Evolutionary conservation across 441 rosid species (phyloP).

Genomic region (Eutrema salsugineum): DNA sequence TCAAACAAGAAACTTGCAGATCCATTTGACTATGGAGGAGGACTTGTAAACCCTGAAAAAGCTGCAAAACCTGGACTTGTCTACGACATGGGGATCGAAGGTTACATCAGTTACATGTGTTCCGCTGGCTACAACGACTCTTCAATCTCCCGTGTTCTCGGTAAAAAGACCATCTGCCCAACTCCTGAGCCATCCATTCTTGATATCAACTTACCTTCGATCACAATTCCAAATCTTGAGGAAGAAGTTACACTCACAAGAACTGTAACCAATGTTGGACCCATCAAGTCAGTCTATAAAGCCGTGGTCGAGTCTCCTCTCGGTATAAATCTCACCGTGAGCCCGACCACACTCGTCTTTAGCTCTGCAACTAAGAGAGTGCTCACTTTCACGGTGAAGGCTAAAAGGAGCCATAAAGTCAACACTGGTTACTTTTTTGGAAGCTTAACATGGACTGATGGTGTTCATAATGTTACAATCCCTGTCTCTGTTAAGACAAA

Average conservation of each 20-base stretch:
- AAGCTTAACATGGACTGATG: conserved; percentile 29
- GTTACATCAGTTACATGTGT: conserved; percentile 40
- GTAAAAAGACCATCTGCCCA: conserved; percentile 18
- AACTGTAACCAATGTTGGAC: conserved; percentile 43
- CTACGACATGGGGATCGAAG: conserved; percentile 34
- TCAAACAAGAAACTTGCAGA: conserved; percentile 39
- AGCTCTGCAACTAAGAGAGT: neutral
- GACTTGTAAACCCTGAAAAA: conserved; percentile 49
- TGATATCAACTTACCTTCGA: conserved; percentile 51
- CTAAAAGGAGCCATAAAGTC: neutral
- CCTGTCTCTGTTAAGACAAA: conserved; percentile 39
- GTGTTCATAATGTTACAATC: conserved; percentile 15
- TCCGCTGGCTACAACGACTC: conserved; percentile 33
- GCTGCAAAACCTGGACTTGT: conserved; percentile 55
- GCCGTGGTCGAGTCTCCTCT: conserved; percentile 25
- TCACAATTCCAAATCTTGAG: conserved; percentile 40
- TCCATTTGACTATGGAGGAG: conserved; percentile 62
- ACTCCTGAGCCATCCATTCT: conserved; percentile 35
- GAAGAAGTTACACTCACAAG: conserved; percentile 22
- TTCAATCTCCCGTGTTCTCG: conserved; percentile 21
- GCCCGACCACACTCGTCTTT: conserved; percentile 18
- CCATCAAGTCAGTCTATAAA: conserved; percentile 3
- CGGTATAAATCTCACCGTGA: conserved; percentile 22
- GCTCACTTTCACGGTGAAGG: conserved; percentile 17
- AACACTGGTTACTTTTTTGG: conserved; percentile 27